Evolutionary conservation across 805 yeast species (phyloP).

Genomic region (Lipomyces chichibuensis): DNA sequence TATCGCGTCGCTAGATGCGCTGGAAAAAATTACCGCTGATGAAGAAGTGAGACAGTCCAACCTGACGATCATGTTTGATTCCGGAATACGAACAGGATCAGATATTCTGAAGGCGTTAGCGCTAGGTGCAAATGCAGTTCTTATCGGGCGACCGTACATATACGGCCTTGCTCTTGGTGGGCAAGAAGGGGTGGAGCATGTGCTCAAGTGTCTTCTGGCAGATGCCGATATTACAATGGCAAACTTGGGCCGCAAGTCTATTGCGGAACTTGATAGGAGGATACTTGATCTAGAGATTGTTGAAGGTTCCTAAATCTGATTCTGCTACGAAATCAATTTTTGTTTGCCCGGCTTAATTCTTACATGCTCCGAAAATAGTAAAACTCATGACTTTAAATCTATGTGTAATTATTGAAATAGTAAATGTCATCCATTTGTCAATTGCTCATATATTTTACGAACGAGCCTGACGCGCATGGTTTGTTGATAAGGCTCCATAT

Average conservation of each 20-base stretch:
- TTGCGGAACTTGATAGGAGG: slow-evolving; percentile 18
- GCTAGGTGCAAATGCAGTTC: slow-evolving; percentile 63
- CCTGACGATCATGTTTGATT: slow-evolving; percentile 60
- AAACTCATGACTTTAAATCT: too few relatives aligned
- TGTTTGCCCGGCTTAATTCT: too few relatives aligned
- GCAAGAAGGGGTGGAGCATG: slow-evolving; percentile 56
- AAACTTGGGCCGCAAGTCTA: slow-evolving; percentile 20
- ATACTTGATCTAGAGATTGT: slow-evolving; percentile 1
- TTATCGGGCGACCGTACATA: slow-evolving; percentile 63
- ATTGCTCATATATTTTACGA: background rate
- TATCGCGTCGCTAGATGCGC: slow-evolving; percentile 62
- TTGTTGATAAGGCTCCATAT: background rate
- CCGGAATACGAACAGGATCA: slow-evolving; percentile 66
- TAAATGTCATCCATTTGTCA: background rate
- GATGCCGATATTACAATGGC: slow-evolving; percentile 34
- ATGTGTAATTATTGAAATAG: background rate
- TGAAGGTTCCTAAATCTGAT: background rate
- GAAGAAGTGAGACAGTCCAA: slow-evolving; percentile 37
- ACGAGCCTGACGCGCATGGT: background rate
- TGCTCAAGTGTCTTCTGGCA: slow-evolving; percentile 30
- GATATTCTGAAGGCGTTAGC: slow-evolving; percentile 65
- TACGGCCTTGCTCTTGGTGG: slow-evolving; percentile 68
- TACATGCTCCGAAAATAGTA: too few relatives aligned
- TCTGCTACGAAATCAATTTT: background rate
- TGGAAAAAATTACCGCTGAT: slow-evolving; percentile 51